phyloP scores from a whole-genome alignment of 345 rosid species.

The Capsella bursapastoris region DNA sequence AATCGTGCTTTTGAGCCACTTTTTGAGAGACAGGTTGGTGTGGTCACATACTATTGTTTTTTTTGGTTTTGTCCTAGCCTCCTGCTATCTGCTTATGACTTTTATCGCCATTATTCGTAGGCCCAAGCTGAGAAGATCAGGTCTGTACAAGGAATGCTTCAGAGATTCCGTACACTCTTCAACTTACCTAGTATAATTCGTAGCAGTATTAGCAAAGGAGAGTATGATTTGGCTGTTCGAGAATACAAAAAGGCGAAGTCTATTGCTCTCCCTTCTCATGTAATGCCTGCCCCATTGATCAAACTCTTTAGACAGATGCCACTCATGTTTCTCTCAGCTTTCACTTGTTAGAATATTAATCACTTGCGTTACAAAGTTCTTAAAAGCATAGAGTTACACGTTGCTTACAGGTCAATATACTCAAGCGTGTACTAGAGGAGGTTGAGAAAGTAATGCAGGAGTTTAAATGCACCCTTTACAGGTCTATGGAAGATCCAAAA shows the following conservation, averaged over 20 bases:
- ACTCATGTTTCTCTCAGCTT: not conserved
- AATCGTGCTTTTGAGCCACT: slow-evolving; percentile 87
- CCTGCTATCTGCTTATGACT: slow-evolving; percentile 28
- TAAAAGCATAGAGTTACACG: slow-evolving; percentile 19
- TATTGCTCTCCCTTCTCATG: slow-evolving; percentile 93
- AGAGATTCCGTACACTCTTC: slow-evolving; percentile 91
- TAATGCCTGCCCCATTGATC: slow-evolving; percentile 46
- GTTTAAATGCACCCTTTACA: slow-evolving; percentile 89
- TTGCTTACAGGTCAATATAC: slow-evolving; percentile 81
- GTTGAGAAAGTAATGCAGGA: slow-evolving; percentile 96
- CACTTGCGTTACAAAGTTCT: slow-evolving; percentile 21
- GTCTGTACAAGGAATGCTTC: slow-evolving; percentile 98
- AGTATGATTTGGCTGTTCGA: slow-evolving; percentile 92
- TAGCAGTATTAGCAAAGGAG: slow-evolving; percentile 89
- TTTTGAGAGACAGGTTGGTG: slow-evolving; percentile 94
- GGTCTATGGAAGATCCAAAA: slow-evolving; percentile 94
- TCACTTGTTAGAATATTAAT: not conserved
- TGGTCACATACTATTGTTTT: not conserved
- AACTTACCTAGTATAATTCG: slow-evolving; percentile 96
- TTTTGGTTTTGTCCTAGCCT: slow-evolving; percentile 22
- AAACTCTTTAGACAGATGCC: slow-evolving; percentile 1
- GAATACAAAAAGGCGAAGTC: slow-evolving; percentile 98
- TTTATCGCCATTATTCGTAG: slow-evolving; percentile 45
- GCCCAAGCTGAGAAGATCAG: slow-evolving; percentile 98
- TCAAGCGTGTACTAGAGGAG: slow-evolving; percentile 97